Conservation (phyloP, 2,329 filamentous ascomycete genomes). For the Cordyceps fumosorosea region DNA sequence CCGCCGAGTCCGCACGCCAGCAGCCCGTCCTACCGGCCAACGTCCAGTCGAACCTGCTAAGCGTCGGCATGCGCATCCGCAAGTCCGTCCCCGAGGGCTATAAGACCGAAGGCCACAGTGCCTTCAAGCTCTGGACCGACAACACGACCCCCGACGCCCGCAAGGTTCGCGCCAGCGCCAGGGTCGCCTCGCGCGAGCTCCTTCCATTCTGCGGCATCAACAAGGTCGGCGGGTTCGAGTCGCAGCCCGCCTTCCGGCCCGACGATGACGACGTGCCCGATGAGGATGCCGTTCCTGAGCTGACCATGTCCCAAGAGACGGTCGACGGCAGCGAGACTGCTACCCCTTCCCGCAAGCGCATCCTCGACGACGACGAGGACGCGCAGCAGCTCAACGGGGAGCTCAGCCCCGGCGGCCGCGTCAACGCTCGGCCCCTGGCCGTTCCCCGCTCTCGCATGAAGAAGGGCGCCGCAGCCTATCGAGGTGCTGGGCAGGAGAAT, state of each 20-base stretch:
- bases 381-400: constrained; percentile 30
- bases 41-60: constrained; percentile 77
- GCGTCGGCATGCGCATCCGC: constrained; percentile 88
- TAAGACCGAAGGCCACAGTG: constrained; percentile 57
- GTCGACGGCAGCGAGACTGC: constrained; percentile 29
- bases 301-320: constrained; percentile 52
- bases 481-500: constrained; percentile 40
- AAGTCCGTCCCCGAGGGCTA: constrained; percentile 93
- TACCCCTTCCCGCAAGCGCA: constrained; percentile 38
- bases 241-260: constrained; percentile 44
- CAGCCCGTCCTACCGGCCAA: constrained; percentile 52
- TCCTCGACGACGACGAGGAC: constrained; percentile 39
- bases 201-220: constrained; percentile 76
- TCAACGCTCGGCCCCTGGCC: constrained; percentile 41
- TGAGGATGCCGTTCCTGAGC: constrained; percentile 37
- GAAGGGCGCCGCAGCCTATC: constrained; percentile 19
- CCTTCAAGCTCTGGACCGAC: constrained; percentile 46
- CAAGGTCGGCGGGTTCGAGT: constrained; percentile 62
- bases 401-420: constrained; percentile 33
- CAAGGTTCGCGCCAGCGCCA: constrained; percentile 17
- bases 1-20: constrained; percentile 22
- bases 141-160: constrained; percentile 18
- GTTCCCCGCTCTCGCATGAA: constrained; percentile 32
- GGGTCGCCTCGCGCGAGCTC: constrained; percentile 50
- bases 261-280: constrained; percentile 21